Base-by-base conservation (phyloP, 768 basidiomycete genomes). In the Lanmaoa rubissima region DNA sequence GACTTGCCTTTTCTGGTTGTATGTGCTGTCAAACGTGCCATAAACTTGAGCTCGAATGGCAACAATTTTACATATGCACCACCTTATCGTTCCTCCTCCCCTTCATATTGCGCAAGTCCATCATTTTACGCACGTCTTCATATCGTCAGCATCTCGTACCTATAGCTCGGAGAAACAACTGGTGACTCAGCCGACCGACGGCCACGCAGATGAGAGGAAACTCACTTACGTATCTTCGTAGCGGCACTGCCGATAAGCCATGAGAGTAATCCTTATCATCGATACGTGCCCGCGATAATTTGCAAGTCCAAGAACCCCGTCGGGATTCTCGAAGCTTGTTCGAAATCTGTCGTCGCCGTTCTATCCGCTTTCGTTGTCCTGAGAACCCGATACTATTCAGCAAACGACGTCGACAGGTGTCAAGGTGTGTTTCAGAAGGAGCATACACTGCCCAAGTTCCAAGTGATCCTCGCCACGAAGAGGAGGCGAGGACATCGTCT, bases 1-100 rank as follows among this genome's bases (percentile, higher is more conserved):
- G 58, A 67, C 55, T 53, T 60, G 36, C 64, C 65, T 64, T 64
- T 63, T 32, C 28, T 1, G 51, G 50, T 11, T 4, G 17, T 26
- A 17, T 49, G 16, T 52, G 7, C 12, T n/a, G 36, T 61, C 54
- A 43, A 41, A 48, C 47, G 17, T 32, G 17, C 34, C 24, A 34
- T 17, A n/a, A 31, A 44, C 26, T 17, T 9, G 16, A 31, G 39
- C 26, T 17, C 5, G 16, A n/a, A 41, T 53, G 31, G 43, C 38
- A 38, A 35, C 36, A 24, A 2, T 48, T 21, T 44, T 40, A 24
- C 56, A 32, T 58, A 24, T 24, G 21, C 28, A 28, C 3, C 38
- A 36, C 38, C 58, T 46, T 59, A 52, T 59, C 58, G 19, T 38
- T 16, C 31, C 17, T 5, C 5, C 26, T n/a, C 11, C 12, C 45